These are phyloP conservation scores for Eurotiales sp. DNA, from an alignment of 2,329 filamentous ascomycete species.

Conservation along the genomic window DNA sequence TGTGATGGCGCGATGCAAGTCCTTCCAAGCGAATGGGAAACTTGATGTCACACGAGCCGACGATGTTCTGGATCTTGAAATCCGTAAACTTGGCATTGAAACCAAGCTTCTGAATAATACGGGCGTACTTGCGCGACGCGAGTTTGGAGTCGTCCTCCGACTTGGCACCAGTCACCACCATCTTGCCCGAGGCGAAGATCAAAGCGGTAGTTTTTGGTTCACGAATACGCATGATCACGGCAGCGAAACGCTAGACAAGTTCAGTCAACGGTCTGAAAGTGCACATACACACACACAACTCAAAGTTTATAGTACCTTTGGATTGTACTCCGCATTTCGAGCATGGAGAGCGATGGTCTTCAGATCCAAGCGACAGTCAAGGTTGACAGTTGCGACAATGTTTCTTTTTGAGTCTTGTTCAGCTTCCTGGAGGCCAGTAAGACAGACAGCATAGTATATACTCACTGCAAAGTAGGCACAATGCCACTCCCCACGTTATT, in stretches of 20 bases:
- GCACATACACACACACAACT: constrained; percentile 23
- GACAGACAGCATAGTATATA: constrained; percentile 55
- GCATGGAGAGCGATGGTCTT: constrained; percentile 99
- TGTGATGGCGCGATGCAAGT: constrained; percentile 93
- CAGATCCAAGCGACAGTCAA: constrained; percentile 93
- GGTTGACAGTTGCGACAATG: constrained; percentile 97
- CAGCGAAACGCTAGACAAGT: constrained; percentile 80
- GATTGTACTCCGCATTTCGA: constrained; percentile 97
- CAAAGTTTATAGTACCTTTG: constrained; percentile 66
- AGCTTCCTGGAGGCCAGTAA: constrained; percentile 46
- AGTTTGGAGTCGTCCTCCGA: constrained; percentile 97
- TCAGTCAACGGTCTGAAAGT: constrained; percentile 37
- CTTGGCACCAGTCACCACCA: constrained; percentile 98
- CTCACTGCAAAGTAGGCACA: constrained; percentile 94
- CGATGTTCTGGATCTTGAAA: constrained; percentile 99
- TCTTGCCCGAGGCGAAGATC: constrained; percentile 98
- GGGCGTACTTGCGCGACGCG: constrained; percentile 93
- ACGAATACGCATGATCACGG: constrained; percentile 99
- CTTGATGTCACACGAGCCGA: constrained; percentile 98
- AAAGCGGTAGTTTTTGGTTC: constrained; percentile 97
- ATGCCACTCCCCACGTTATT: constrained; percentile 80
- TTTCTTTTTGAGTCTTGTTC: constrained; percentile 65
- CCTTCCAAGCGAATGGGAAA: constrained; percentile 97
- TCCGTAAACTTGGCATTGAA: constrained; percentile 99
- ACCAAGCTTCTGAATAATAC: constrained; percentile 98